Evolutionary conservation across 2,329 filamentous ascomycete genomes (phyloP).

Genomic region (Fusarium sp.): DNA sequence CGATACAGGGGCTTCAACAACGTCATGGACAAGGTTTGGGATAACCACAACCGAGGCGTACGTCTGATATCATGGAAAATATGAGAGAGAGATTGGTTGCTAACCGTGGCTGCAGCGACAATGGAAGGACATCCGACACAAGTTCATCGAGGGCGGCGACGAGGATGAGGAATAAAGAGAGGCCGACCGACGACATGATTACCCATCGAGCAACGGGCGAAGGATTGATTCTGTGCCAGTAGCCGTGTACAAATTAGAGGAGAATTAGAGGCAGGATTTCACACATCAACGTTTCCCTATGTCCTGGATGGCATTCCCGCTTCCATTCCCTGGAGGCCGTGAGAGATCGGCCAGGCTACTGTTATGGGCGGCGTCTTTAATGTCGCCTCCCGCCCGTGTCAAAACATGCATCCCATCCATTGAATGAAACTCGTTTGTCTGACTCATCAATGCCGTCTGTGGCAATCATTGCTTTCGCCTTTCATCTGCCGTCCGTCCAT

Average conservation of each 20-base stretch:
- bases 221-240: conserved; percentile 44
- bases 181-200: conserved; percentile 23
- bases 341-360: neutral
- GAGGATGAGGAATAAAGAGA: conserved; percentile 48
- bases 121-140: conserved; percentile 99
- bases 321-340: neutral
- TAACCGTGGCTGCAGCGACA: conserved; percentile 75
- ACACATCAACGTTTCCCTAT: conserved; percentile 31
- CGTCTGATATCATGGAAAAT: conserved; percentile 52
- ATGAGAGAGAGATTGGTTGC: conserved; percentile 26
- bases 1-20: conserved; percentile 81
- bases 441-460: conserved; percentile 2
- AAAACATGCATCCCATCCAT: neutral
- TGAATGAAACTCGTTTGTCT: conserved; percentile 3
- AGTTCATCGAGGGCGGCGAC: conserved; percentile 80
- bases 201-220: conserved; percentile 29
- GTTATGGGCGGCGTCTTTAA: neutral
- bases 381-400: neutral
- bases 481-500: neutral
- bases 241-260: conserved; percentile 50
- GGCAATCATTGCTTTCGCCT: neutral
- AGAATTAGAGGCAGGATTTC: conserved; percentile 46
- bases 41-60: conserved; percentile 92
- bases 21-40: conserved; percentile 87
- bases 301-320: conserved; percentile 1